Base-by-base conservation (phyloP, 176 grass and related monocot genomes). In the Rhynchospora pubera region DNA sequence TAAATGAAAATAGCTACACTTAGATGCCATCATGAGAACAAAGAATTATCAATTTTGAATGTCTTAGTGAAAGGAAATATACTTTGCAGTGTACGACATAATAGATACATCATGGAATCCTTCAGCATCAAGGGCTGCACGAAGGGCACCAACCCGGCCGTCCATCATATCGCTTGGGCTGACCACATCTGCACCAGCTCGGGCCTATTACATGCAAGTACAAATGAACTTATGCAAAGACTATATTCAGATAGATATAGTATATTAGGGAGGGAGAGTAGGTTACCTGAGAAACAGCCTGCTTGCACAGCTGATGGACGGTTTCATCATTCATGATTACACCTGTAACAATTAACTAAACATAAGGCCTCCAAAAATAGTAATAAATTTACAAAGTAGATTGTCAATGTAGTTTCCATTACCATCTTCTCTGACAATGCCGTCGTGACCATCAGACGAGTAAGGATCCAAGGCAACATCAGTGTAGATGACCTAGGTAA, bases 131-230 rank as follows among this genome's bases (percentile, higher is more conserved):
- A 99, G 85, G 68, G 96, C 96, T 79, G 85, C 79, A 57, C 92
- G 92, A 66, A 98, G 89, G 78, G 96, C 96, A 85, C 89, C 89
- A 85, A 98, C 48, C 60, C 96, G 92, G 8, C 96, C 92, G 73
- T 98, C 96, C 92, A 98, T 98, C 96, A 98, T 98, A 73, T 98
- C 96, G 77, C 96, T 98, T 32, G 96, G 96, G 70, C 96, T 98
- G 72, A 98, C 86, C 26, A 99, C 96, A 87, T 99, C 92, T 80
- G 96, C 92, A 85, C 96, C 96, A 42, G 92, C 96, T 51, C 91
- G 84, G 23, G 96, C 92, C 96, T 99, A 83, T 91, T 87, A 79
- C 60, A 16, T 79, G 42, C 65, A 82, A 21, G 2, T 62, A 15
- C 72, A 85, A 62, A 52, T 77, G 3, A 19, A 32, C 47, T 58